These are phyloP conservation scores for Vicia villosa DNA, from an alignment of 306 rosid genomes.

Conservation along the genomic window DNA sequence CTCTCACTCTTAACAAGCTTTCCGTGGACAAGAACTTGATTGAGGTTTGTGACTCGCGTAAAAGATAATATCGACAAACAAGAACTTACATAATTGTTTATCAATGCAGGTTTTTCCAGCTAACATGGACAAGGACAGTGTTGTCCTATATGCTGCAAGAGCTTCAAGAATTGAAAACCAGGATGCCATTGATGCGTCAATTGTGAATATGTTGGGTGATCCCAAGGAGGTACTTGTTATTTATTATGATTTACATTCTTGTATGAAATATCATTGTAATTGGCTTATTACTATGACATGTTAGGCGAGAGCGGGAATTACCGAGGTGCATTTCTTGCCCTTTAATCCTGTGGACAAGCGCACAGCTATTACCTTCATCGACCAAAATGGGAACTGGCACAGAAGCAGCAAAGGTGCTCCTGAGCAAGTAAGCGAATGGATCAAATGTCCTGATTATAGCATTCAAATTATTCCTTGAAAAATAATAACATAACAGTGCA, in stretches of 20 bases:
- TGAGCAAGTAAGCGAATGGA: slow-evolving; percentile 61
- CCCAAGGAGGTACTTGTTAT: slow-evolving; percentile 70
- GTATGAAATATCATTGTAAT: neutral
- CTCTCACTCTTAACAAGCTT: slow-evolving; percentile 87
- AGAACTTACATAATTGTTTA: neutral
- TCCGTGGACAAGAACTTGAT: slow-evolving; percentile 71
- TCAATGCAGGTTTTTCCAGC: slow-evolving; percentile 55
- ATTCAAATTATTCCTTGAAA: neutral
- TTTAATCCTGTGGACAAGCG: slow-evolving; percentile 90
- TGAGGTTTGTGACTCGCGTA: slow-evolving; percentile 50
- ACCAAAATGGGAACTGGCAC: slow-evolving; percentile 61
- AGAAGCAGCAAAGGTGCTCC: slow-evolving; percentile 93
- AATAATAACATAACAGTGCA: neutral
- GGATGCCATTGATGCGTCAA: slow-evolving; percentile 83
- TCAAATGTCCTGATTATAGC: neutral
- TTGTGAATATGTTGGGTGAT: slow-evolving; percentile 73
- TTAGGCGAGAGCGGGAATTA: slow-evolving; percentile 88
- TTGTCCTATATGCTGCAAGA: slow-evolving; percentile 64
- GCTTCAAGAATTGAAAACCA: slow-evolving; percentile 82
- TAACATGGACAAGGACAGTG: slow-evolving; percentile 51
- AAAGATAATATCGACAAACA: neutral
- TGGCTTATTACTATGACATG: neutral
- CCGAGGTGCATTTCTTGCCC: slow-evolving; percentile 85
- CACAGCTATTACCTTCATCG: slow-evolving; percentile 82
- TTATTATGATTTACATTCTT: neutral